Percentiles rank a stretch among this genome's conserved stretches.
Conservation (phyloP, 768 basidiomycete genomes). For the Kwoniella dejecticola region DNA sequence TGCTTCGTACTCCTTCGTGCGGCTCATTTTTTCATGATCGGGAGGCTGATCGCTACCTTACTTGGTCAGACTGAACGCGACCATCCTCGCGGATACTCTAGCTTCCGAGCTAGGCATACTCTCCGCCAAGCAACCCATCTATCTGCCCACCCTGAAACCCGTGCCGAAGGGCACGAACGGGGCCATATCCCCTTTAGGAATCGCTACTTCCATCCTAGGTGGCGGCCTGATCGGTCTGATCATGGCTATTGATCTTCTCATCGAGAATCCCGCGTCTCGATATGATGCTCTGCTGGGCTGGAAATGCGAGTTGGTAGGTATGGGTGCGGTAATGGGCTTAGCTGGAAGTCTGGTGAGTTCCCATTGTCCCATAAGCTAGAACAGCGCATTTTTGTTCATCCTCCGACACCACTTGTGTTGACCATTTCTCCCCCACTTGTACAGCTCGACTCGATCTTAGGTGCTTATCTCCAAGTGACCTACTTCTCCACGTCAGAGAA, state of each 20-base stretch:
- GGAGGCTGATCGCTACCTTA: too few species aligned
- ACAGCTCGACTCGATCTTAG: conserved; percentile 81
- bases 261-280: conserved; percentile 61
- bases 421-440: too few species aligned
- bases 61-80: conserved; percentile 80
- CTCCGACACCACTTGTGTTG: too few species aligned
- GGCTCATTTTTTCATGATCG: too few species aligned
- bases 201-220: conserved; percentile 70
- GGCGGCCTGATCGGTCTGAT: conserved; percentile 71
- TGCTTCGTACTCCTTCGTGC: too few species aligned
- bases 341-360: conserved; percentile 74
- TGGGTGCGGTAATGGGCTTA: conserved; percentile 70
- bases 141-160: conserved; percentile 72
- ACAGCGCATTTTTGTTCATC: too few species aligned
- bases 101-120: conserved; percentile 92
- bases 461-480: conserved; percentile 81
- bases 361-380: too few species aligned
- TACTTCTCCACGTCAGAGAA: conserved; percentile 68
- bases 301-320: conserved; percentile 60
- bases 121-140: conserved; percentile 63
- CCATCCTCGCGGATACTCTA: conserved; percentile 86
- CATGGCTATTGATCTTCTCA: conserved; percentile 62
- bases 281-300: conserved; percentile 50
- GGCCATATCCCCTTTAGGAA: conserved; percentile 74
- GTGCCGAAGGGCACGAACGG: conserved; percentile 93